Conservation (phyloP, 2,329 filamentous ascomycete species). For the Fusarium subglutinans region DNA sequence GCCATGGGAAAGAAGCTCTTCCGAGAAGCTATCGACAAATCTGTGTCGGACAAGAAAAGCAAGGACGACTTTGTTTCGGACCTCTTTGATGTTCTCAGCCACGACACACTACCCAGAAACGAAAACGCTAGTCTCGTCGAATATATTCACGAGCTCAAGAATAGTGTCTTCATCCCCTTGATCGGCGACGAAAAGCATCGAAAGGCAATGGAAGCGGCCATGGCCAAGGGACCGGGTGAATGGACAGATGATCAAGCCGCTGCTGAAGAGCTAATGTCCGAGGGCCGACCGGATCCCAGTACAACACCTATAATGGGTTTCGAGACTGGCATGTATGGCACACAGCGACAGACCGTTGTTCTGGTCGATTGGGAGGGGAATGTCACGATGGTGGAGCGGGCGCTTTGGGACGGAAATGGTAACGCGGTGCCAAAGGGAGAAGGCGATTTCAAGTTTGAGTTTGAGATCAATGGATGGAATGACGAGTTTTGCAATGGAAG, state of each 20-base stretch:
- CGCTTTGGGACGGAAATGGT: slow-evolving; percentile 68
- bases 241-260: slow-evolving; percentile 52
- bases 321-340: slow-evolving; percentile 70
- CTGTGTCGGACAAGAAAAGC: slow-evolving; percentile 47
- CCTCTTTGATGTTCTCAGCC: slow-evolving; percentile 65
- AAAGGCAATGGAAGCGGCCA: slow-evolving; percentile 56
- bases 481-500: slow-evolving; percentile 25
- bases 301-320: slow-evolving; percentile 53
- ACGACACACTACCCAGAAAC: slow-evolving; percentile 62
- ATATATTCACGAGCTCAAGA: slow-evolving; percentile 62
- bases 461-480: slow-evolving; percentile 65
- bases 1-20: slow-evolving; percentile 60
- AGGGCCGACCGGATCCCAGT: slow-evolving; percentile 51
- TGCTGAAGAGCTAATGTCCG: slow-evolving; percentile 48
- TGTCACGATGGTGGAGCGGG: slow-evolving; percentile 67
- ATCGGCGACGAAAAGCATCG: slow-evolving; percentile 61
- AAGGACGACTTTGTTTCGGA: slow-evolving; percentile 61
- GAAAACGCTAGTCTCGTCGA: slow-evolving; percentile 60
- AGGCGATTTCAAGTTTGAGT: slow-evolving; percentile 65
- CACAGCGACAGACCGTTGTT: slow-evolving; percentile 70
- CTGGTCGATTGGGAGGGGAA: slow-evolving; percentile 71
- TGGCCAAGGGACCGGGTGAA: slow-evolving; percentile 49
- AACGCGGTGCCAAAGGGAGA: slow-evolving; percentile 62
- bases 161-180: slow-evolving; percentile 69
- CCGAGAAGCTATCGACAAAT: slow-evolving; percentile 52